Evolutionary conservation across 345 rosid genomes (phyloP).

Genomic region (Dipteronia dyeriana): DNA sequence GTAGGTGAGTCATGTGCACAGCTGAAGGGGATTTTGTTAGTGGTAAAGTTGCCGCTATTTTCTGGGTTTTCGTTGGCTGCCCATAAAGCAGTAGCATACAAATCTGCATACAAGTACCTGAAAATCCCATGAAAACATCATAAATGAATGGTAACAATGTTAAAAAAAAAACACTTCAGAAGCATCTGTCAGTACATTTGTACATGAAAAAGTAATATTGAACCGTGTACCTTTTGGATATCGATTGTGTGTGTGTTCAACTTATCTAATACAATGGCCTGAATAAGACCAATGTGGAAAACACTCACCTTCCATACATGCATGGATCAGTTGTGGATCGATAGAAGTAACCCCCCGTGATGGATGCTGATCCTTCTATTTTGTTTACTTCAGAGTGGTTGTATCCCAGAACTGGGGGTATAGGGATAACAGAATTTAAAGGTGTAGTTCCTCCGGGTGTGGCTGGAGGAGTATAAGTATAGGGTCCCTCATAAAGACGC

Average conservation of each 20-base stretch:
- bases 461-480: constrained; percentile 36
- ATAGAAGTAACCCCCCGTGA: constrained; percentile 84
- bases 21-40: constrained; percentile 48
- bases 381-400: constrained; percentile 84
- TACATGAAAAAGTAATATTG: too few species aligned
- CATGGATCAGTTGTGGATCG: constrained; percentile 82
- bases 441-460: constrained; percentile 68
- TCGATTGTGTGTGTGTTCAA: background rate
- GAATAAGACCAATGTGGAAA: background rate
- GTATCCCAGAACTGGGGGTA: constrained; percentile 79
- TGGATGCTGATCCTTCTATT: constrained; percentile 83
- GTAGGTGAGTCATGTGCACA: constrained; percentile 78
- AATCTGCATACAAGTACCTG: constrained; percentile 91
- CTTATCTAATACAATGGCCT: background rate
- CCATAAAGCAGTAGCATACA: constrained; percentile 72
- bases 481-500: constrained; percentile 76
- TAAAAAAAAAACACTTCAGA: too few species aligned
- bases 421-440: constrained; percentile 44
- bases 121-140: background rate
- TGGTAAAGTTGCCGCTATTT: constrained; percentile 76
- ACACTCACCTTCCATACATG: constrained; percentile 65
- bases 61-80: constrained; percentile 63
- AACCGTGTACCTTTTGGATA: background rate
- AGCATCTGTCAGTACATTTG: too few species aligned
- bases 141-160: background rate